Conservation (phyloP, 495 filamentous ascomycete genomes). For the Talaromyces nanjingensis region DNA sequence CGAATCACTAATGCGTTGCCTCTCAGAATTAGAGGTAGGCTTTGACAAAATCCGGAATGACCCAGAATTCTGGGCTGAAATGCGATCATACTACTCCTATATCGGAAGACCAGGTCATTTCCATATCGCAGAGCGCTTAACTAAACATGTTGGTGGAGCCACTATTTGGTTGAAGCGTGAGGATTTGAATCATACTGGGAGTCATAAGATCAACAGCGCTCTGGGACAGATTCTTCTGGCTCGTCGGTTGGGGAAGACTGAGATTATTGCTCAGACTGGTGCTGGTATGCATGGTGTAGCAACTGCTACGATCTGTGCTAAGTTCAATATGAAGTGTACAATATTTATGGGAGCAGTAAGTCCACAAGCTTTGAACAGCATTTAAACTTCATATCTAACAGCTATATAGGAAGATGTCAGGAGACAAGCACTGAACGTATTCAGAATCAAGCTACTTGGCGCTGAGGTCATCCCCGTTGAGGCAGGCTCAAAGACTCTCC, state of each 20-base stretch:
- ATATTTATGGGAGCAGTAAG: constrained; percentile 52
- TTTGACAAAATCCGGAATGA: no score
- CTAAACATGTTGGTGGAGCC: no score
- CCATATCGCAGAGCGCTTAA: no score
- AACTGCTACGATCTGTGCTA: constrained; percentile 79
- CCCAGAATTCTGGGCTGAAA: no score
- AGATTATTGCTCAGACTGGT: constrained; percentile 84
- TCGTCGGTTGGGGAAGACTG: constrained; percentile 61
- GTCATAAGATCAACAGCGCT: constrained; percentile 89
- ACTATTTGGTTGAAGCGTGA: no score
- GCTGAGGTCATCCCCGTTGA: constrained; percentile 41
- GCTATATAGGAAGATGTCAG: constrained; percentile 66
- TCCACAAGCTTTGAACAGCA: not conserved
- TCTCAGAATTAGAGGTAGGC: no score
- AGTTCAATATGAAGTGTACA: constrained; percentile 84
- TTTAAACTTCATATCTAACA: not conserved
- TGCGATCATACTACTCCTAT: no score
- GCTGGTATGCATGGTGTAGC: constrained; percentile 86
- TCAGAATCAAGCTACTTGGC: no score
- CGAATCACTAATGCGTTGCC: no score
- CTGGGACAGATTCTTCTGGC: constrained; percentile 75
- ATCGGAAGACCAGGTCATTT: no score
- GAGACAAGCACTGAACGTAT: constrained; percentile 57
- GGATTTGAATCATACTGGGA: constrained; percentile 30
- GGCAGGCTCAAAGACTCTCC: not conserved